phyloP scores from a whole-genome alignment of 805 yeast species.

The Kodamaea laetipori region DNA sequence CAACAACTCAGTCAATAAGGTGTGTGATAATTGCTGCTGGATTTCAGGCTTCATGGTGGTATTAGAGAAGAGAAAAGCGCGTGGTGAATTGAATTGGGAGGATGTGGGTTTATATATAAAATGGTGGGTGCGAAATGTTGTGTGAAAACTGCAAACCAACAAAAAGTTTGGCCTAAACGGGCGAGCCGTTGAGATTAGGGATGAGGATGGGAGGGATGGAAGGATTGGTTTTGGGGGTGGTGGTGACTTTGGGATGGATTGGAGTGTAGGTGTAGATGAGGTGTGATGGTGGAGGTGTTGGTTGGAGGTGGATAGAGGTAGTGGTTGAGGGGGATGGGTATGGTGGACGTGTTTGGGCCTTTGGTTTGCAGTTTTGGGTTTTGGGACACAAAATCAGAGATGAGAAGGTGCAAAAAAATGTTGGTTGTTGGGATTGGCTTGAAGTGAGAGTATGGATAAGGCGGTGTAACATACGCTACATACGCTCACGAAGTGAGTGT shows the following conservation, averaged over 20 bases:
- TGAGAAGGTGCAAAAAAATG: neutral
- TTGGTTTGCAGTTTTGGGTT: too few species aligned
- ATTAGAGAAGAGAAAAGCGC: conserved; percentile 1
- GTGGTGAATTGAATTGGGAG: neutral
- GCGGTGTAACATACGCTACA: too few species aligned
- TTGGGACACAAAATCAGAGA: neutral
- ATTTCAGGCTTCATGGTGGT: conserved; percentile 82
- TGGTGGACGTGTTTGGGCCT: neutral
- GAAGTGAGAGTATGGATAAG: too few species aligned
- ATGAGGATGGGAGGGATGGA: too few species aligned
- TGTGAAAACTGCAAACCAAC: conserved; percentile 4
- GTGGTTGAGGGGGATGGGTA: too few species aligned
- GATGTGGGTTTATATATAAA: neutral
- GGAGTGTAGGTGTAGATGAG: too few species aligned
- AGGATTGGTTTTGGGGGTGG: neutral
- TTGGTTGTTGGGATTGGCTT: neutral
- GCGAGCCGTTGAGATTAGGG: too few species aligned
- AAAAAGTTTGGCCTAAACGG: neutral
- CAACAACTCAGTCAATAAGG: conserved; percentile 88
- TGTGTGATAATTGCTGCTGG: conserved; percentile 96
- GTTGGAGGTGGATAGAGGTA: too few species aligned
- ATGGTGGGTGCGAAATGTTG: conserved; percentile 4
- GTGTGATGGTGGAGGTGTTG: too few species aligned
- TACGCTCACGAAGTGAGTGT: too few species aligned
- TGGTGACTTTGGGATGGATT: neutral